Conservation (phyloP, 2,329 filamentous ascomycete genomes). For the Aureobasidium sp. region DNA sequence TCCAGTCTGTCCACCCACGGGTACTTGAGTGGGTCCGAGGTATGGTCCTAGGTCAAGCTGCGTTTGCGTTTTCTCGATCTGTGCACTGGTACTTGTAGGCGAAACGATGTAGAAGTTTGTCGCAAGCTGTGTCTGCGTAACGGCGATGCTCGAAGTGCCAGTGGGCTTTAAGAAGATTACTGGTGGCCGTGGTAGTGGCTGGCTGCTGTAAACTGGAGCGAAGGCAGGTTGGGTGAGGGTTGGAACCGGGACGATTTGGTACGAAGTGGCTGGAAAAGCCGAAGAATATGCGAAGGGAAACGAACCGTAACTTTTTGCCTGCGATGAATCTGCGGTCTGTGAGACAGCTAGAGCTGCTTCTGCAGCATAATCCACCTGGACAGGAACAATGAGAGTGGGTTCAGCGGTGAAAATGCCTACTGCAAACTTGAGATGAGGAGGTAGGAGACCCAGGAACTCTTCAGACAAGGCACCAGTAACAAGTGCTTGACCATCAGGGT, state of each 20-base stretch:
- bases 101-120: slow-evolving; percentile 8
- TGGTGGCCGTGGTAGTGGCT: neutral
- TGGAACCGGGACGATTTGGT: neutral
- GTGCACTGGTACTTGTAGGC: neutral
- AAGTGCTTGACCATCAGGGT: slow-evolving; percentile 19
- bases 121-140: neutral
- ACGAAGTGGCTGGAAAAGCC: neutral
- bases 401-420: slow-evolving; percentile 30
- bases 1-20: neutral
- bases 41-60: neutral
- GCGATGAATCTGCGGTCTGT: neutral
- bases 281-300: neutral
- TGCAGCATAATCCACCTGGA: slow-evolving; percentile 29
- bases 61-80: neutral
- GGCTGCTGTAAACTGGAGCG: neutral
- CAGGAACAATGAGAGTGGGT: slow-evolving; percentile 35
- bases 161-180: slow-evolving; percentile 16
- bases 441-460: slow-evolving; percentile 11
- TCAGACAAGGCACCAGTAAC: slow-evolving; percentile 20
- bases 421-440: slow-evolving; percentile 17
- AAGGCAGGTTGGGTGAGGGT: neutral
- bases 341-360: slow-evolving; percentile 15
- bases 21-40: neutral
- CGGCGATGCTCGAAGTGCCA: neutral
- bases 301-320: neutral